Conservation (phyloP, 257 asterid genomes). For the Catharanthus roseus region DNA sequence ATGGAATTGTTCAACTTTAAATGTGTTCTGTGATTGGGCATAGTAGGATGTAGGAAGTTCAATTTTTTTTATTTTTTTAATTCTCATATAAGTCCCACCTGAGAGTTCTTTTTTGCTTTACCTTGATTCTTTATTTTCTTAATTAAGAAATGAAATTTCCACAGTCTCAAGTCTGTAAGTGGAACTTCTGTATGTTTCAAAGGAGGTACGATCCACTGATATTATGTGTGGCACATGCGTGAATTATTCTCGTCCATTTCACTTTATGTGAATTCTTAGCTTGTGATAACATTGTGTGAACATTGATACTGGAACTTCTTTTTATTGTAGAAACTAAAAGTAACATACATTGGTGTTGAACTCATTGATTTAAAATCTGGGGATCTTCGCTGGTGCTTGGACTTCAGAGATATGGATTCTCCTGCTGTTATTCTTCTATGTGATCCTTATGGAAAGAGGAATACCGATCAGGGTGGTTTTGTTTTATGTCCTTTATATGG, state of each 20-base stretch:
- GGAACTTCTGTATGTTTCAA: background rate
- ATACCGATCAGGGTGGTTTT: conserved; percentile 67
- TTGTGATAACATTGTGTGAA: background rate
- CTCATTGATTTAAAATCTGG: conserved; percentile 82
- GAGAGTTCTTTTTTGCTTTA: background rate
- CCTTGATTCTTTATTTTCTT: background rate
- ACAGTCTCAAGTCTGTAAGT: background rate
- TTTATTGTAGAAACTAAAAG: conserved; percentile 72
- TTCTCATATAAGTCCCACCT: background rate
- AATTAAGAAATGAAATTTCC: background rate
- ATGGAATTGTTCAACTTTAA: background rate
- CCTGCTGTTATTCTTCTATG: conserved; percentile 76
- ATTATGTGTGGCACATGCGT: background rate
- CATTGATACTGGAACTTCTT: conserved; percentile 13
- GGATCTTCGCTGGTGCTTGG: conserved; percentile 96
- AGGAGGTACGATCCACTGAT: background rate
- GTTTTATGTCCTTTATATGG: conserved; percentile 90
- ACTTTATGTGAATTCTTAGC: background rate
- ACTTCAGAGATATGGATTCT: conserved; percentile 95
- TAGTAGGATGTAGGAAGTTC: background rate
- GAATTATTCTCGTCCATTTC: background rate
- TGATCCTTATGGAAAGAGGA: conserved; percentile 83
- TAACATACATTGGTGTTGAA: conserved; percentile 83
- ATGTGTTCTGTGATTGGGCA: background rate
- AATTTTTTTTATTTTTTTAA: background rate